phyloP scores from a whole-genome alignment of 2,329 filamentous ascomycete species.

The Geosmithia morbida region DNA sequence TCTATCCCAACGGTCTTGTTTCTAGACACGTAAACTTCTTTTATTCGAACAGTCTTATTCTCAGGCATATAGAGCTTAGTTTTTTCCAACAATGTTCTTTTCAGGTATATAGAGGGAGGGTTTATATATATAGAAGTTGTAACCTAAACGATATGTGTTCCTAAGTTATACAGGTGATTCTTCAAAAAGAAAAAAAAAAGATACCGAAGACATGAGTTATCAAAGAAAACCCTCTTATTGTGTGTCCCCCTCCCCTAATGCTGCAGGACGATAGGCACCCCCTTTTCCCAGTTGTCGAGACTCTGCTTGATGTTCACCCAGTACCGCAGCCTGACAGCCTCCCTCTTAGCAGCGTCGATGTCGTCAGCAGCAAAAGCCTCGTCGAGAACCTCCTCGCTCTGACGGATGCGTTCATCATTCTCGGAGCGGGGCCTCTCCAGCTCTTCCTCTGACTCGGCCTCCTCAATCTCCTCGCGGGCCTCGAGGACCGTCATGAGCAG shows the following conservation, averaged over 20 bases:
- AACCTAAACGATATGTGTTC: too few species aligned
- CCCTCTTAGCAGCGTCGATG: slow-evolving; percentile 48
- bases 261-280: slow-evolving; percentile 42
- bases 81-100: too few species aligned
- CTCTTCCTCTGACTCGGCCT: slow-evolving; percentile 51
- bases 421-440: slow-evolving; percentile 40
- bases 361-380: slow-evolving; percentile 52
- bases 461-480: slow-evolving; percentile 61
- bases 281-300: slow-evolving; percentile 71
- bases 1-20: too few species aligned
- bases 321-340: slow-evolving; percentile 70
- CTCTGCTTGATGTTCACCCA: slow-evolving; percentile 81
- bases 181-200: background rate
- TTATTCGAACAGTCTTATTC: too few species aligned
- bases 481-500: slow-evolving; percentile 72
- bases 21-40: too few species aligned
- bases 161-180: too few species aligned
- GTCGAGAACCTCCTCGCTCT: slow-evolving; percentile 49
- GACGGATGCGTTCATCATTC: slow-evolving; percentile 54
- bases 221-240: too few species aligned
- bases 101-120: too few species aligned
- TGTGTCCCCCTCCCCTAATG: too few species aligned
- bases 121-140: too few species aligned
- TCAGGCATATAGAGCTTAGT: too few species aligned
- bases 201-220: background rate